Conservation (phyloP, 2,329 filamentous ascomycete species). For the Cordyceps fumosorosea region DNA sequence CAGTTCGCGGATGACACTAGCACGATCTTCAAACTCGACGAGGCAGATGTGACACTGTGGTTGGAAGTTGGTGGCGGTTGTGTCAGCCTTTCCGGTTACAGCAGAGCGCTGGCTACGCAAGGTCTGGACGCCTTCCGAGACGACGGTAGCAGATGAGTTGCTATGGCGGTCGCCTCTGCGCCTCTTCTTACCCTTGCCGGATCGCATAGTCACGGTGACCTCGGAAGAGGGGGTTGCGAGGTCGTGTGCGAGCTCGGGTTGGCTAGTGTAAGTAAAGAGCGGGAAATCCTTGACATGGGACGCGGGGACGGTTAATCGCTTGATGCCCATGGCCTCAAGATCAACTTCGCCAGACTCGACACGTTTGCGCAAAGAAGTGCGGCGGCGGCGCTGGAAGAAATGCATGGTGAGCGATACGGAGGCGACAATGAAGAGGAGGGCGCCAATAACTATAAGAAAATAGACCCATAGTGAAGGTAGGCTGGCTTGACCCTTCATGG, state of each 20-base stretch:
- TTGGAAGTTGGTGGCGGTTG: constrained; percentile 57
- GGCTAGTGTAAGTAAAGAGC: constrained; percentile 66
- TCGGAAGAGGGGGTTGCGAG: constrained; percentile 31
- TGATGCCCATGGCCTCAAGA: constrained; percentile 79
- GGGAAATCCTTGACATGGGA: constrained; percentile 68
- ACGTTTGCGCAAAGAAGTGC: constrained; percentile 59
- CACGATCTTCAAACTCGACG: constrained; percentile 64
- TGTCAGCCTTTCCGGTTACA: constrained; percentile 28
- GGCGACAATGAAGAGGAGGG: constrained; percentile 62
- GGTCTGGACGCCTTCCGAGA: constrained; percentile 19
- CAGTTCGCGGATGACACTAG: constrained; percentile 73
- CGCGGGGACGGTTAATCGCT: constrained; percentile 68
- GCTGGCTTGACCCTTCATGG: constrained; percentile 37
- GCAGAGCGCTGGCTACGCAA: constrained; percentile 33
- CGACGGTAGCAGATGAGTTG: constrained; percentile 22
- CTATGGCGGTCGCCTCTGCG: constrained; percentile 25
- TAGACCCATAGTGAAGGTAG: constrained; percentile 80
- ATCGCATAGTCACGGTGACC: constrained; percentile 23
- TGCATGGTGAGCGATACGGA: constrained; percentile 69
- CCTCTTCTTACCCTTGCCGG: constrained; percentile 23
- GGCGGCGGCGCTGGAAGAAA: constrained; percentile 63
- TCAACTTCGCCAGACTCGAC: constrained; percentile 76
- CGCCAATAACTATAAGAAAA: constrained; percentile 60
- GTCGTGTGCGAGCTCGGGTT: constrained; percentile 34
- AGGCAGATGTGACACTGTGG: constrained; percentile 86